Percentiles rank a stretch among this genome's conserved stretches.
Evolutionary conservation across 768 basidiomycete genomes (phyloP).

Genomic region (Nidula microcarpa): DNA sequence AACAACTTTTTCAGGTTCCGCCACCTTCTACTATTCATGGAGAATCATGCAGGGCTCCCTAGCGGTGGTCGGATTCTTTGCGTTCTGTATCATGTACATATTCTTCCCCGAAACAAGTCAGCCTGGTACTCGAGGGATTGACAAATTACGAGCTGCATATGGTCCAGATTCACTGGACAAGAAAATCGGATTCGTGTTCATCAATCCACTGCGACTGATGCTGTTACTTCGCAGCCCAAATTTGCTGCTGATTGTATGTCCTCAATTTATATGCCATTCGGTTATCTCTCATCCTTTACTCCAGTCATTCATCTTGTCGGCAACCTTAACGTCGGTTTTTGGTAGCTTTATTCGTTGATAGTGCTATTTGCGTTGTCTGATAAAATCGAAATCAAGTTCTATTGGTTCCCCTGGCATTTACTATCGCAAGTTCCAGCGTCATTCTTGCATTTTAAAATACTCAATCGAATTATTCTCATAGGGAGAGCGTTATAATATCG

Average conservation of each 20-base stretch:
- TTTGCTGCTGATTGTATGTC: constrained; percentile 46
- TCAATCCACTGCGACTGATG: constrained; percentile 55
- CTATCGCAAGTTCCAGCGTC: not conserved
- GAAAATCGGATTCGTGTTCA: constrained; percentile 37
- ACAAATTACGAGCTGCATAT: constrained; percentile 4
- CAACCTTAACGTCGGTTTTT: too few species aligned
- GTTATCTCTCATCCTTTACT: too few species aligned
- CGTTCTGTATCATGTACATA: constrained; percentile 29
- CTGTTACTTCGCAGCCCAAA: constrained; percentile 52
- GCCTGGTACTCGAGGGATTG: not conserved
- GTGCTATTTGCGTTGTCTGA: too few species aligned
- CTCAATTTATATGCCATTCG: not conserved
- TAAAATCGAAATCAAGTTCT: too few species aligned
- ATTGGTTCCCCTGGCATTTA: constrained; percentile 53
- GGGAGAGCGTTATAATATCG: constrained; percentile 48
- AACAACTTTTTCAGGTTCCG: constrained; percentile 24
- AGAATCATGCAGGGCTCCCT: constrained; percentile 46
- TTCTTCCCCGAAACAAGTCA: constrained; percentile 52
- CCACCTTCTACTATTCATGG: constrained; percentile 58
- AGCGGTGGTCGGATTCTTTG: constrained; percentile 29
- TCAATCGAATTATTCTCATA: not conserved
- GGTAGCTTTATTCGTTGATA: too few species aligned
- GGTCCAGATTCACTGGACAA: too few species aligned
- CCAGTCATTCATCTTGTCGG: too few species aligned
- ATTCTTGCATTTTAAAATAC: not conserved